Evolutionary conservation across 495 filamentous ascomycete genomes (phyloP).

Genomic region (Xylaria acuta): DNA sequence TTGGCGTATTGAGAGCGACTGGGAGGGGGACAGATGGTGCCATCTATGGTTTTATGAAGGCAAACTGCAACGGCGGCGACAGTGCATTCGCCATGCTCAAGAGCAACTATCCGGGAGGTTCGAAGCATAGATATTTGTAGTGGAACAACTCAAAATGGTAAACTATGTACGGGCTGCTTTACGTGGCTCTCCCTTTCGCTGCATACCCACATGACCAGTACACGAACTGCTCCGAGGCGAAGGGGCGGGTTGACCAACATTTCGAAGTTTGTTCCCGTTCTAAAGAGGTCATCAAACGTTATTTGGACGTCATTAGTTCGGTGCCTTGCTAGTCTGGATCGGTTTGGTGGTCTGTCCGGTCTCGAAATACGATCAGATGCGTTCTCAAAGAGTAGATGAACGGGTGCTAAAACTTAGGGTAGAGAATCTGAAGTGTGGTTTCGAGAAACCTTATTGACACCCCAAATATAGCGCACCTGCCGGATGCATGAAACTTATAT

Average conservation of each 20-base stretch:
- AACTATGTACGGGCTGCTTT: conserved; percentile 1
- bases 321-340: neutral
- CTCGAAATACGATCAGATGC: neutral
- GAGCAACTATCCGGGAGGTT: conserved; percentile 2
- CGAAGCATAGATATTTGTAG: neutral
- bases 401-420: neutral
- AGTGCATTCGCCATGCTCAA: conserved; percentile 3
- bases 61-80: conserved; percentile 5
- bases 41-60: neutral
- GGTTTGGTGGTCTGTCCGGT: neutral
- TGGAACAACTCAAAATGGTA: neutral
- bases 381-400: conserved; percentile 22
- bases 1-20: conserved; percentile 5
- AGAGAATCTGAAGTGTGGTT: neutral
- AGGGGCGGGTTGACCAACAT: neutral
- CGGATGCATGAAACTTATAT: conserved; percentile 19
- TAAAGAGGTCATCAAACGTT: neutral
- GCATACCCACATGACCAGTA: conserved; percentile 18
- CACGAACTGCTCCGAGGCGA: conserved; percentile 1
- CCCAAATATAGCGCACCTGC: conserved; percentile 25
- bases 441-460: conserved; percentile 5
- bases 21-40: conserved; percentile 2
- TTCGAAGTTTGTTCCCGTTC: conserved; percentile 1
- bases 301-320: conserved; percentile 6
- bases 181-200: conserved; percentile 16